Percentiles rank a stretch among this genome's conserved stretches.
Evolutionary conservation across 2,329 filamentous ascomycete species (phyloP).

Genomic region (Thermoascus crustaceus): DNA sequence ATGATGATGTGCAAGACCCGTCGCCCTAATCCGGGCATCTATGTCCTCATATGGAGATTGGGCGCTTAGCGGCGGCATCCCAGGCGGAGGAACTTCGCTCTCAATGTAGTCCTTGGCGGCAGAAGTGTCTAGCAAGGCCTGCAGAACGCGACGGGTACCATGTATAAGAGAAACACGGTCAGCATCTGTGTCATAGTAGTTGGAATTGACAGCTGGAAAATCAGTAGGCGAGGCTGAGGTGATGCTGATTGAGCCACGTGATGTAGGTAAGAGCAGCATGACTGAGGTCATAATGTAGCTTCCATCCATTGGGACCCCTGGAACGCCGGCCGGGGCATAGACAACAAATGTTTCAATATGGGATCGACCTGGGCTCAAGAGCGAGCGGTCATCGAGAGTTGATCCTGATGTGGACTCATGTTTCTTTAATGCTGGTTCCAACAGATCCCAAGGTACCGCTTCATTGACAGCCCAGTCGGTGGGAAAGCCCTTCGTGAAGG

Average conservation of each 20-base stretch:
- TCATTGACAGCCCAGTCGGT: slow-evolving; percentile 4
- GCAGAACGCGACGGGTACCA: slow-evolving; percentile 11
- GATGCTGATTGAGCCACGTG: slow-evolving; percentile 14
- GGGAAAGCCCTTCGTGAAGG: neutral
- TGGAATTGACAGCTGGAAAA: slow-evolving; percentile 21
- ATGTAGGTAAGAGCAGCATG: slow-evolving; percentile 14
- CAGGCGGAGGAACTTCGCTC: slow-evolving; percentile 11
- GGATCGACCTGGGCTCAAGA: neutral
- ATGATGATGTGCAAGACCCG: slow-evolving; percentile 12
- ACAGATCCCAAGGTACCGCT: neutral
- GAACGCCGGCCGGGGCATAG: slow-evolving; percentile 16
- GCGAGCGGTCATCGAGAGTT: neutral
- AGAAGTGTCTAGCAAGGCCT: slow-evolving; percentile 9
- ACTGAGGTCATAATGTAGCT: slow-evolving; percentile 16
- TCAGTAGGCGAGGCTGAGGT: slow-evolving; percentile 10
- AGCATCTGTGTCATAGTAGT: slow-evolving; percentile 21
- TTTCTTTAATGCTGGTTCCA: neutral
- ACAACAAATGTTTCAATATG: slow-evolving; percentile 16
- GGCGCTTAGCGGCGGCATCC: slow-evolving; percentile 5
- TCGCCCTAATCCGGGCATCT: slow-evolving; percentile 10
- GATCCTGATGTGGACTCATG: neutral
- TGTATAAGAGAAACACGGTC: slow-evolving; percentile 14
- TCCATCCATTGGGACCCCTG: slow-evolving; percentile 14
- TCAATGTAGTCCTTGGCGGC: slow-evolving; percentile 12
- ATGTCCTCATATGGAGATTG: slow-evolving; percentile 16